Conservation (phyloP, 116 monocot genomes). For the Cymodocea nodosa region DNA sequence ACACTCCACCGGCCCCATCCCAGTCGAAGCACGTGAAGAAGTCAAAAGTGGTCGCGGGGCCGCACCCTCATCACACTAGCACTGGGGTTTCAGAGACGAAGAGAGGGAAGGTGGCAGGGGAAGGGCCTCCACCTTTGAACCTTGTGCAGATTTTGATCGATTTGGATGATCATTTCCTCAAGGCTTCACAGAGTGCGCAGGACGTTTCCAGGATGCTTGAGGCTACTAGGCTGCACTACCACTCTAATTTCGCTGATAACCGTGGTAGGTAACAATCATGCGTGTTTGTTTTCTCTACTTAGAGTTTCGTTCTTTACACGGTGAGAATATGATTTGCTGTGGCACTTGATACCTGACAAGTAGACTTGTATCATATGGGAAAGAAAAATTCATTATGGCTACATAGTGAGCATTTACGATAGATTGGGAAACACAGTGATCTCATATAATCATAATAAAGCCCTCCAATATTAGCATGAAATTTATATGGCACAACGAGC, state of each 20-base stretch:
- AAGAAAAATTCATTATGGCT: no score
- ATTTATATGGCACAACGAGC: no score
- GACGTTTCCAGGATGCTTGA: conserved; percentile 89
- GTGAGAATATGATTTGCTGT: no score
- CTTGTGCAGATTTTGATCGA: conserved; percentile 49
- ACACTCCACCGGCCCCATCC: conserved; percentile 20
- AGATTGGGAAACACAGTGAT: no score
- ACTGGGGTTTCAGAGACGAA: conserved; percentile 23
- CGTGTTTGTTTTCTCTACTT: neutral
- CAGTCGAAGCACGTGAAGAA: conserved; percentile 16
- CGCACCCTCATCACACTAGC: conserved; percentile 18
- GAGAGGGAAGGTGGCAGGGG: conserved; percentile 26
- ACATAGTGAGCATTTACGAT: no score
- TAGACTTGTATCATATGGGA: no score
- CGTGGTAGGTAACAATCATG: conserved; percentile 27
- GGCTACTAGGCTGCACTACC: conserved; percentile 84
- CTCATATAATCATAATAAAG: no score
- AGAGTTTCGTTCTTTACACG: no score
- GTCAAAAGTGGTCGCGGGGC: neutral
- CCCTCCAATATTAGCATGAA: no score
- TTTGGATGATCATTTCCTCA: conserved; percentile 87
- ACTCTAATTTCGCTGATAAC: conserved; percentile 89
- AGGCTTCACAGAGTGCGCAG: conserved; percentile 65
- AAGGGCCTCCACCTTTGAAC: conserved; percentile 1
- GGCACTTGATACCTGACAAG: no score